Conservation (phyloP, 2,329 filamentous ascomycete genomes). For the Emmonsiellopsis sp. region DNA sequence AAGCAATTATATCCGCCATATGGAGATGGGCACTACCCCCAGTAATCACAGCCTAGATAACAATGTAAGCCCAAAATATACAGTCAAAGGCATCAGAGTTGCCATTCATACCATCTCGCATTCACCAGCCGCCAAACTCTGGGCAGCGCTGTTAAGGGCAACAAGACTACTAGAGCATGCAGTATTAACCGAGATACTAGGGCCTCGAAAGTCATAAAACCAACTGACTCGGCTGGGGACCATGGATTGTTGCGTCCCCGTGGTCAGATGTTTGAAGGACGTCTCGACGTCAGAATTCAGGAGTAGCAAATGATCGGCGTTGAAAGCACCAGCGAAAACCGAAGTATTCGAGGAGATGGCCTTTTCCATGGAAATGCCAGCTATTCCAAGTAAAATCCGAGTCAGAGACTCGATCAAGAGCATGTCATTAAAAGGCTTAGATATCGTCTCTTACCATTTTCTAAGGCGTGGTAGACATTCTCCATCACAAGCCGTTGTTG, state of each 20-base stretch:
- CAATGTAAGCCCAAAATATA: neutral
- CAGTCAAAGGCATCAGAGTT: neutral
- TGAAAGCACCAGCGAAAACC: conserved; percentile 11
- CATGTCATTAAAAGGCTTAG: neutral
- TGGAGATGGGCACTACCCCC: conserved; percentile 7
- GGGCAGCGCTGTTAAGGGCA: conserved; percentile 20
- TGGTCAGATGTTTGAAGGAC: conserved; percentile 10
- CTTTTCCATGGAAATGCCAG: conserved; percentile 11
- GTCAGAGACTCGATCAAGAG: neutral
- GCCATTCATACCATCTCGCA: conserved; percentile 5
- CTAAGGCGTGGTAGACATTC: conserved; percentile 13
- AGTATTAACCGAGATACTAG: conserved; percentile 18
- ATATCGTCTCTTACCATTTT: conserved; percentile 7
- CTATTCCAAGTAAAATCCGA: conserved; percentile 3
- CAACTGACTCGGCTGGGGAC: conserved; percentile 20
- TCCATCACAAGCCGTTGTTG: conserved; percentile 14
- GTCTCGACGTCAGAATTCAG: conserved; percentile 9
- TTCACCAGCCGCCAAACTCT: conserved; percentile 13
- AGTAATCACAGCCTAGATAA: conserved; percentile 5
- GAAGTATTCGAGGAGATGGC: conserved; percentile 12
- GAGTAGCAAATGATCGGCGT: conserved; percentile 9
- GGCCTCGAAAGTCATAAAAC: conserved; percentile 19
- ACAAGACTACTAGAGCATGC: conserved; percentile 19
- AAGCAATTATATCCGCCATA: conserved; percentile 5
- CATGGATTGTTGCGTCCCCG: conserved; percentile 14